These are phyloP conservation scores for Lecanicillium sp. DNA, from an alignment of 2,329 filamentous ascomycete genomes.

Conservation along the genomic window DNA sequence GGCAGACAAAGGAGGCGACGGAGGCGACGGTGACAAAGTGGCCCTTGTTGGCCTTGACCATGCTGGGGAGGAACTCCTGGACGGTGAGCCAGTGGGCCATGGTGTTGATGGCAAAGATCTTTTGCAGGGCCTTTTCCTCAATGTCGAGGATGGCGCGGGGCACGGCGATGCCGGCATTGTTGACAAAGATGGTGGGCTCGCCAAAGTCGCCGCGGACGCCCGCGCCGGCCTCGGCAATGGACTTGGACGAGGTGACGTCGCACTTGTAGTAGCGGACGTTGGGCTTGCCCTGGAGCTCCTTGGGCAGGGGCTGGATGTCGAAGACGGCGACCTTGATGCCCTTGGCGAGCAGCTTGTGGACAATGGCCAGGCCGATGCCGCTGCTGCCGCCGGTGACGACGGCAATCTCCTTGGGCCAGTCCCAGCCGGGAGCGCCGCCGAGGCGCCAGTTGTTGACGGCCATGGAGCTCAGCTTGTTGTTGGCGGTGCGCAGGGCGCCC, in stretches of 20 bases:
- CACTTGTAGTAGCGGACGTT: slow-evolving; percentile 57
- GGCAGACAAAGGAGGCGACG: slow-evolving; percentile 48
- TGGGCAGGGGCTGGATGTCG: slow-evolving; percentile 38
- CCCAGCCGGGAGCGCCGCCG: slow-evolving; percentile 10
- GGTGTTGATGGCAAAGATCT: slow-evolving; percentile 59
- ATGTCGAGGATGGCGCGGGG: slow-evolving; percentile 49
- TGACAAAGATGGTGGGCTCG: slow-evolving; percentile 57
- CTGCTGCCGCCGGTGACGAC: slow-evolving; percentile 65
- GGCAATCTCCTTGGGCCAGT: slow-evolving; percentile 33
- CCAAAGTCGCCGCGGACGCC: slow-evolving; percentile 46
- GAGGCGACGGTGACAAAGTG: slow-evolving; percentile 63
- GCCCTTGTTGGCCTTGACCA: slow-evolving; percentile 56
- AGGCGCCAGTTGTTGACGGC: slow-evolving; percentile 12
- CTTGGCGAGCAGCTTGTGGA: slow-evolving; percentile 48
- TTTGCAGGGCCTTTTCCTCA: slow-evolving; percentile 45
- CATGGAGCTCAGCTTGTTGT: slow-evolving; percentile 10
- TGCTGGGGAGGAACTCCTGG: slow-evolving; percentile 55
- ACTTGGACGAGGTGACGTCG: slow-evolving; percentile 51
- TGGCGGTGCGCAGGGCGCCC: slow-evolving; percentile 8
- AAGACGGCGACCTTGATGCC: slow-evolving; percentile 60
- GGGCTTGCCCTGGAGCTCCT: slow-evolving; percentile 14
- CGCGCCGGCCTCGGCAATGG: slow-evolving; percentile 39
- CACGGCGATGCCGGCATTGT: slow-evolving; percentile 56
- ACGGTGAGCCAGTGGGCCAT: slow-evolving; percentile 55
- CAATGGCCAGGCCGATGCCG: slow-evolving; percentile 59